Conservation (phyloP, 306 rosid genomes). For the Vigna reflexopilosa region DNA sequence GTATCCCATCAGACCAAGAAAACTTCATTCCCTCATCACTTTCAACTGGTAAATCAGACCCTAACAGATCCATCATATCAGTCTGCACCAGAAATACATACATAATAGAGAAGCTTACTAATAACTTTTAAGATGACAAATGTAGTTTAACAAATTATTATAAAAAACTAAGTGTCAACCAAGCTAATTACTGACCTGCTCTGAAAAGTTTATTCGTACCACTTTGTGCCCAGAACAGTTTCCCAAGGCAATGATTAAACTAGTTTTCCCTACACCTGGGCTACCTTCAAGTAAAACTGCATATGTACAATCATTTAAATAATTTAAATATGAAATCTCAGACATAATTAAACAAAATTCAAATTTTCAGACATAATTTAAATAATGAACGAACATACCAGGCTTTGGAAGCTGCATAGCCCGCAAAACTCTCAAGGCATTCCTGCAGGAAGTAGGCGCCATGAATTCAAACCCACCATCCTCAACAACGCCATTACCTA, state of each 20-base stretch:
- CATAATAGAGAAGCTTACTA: neutral
- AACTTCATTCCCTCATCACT: constrained; percentile 86
- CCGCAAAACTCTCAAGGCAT: constrained; percentile 81
- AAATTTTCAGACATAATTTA: neutral
- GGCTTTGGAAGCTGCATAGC: constrained; percentile 96
- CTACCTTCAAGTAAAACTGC: constrained; percentile 95
- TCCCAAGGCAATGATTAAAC: constrained; percentile 87
- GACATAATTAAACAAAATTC: neutral
- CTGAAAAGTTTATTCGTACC: constrained; percentile 89
- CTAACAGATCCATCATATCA: constrained; percentile 96
- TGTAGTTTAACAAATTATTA: neutral
- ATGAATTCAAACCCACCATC: constrained; percentile 68
- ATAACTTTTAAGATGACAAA: constrained; percentile 8
- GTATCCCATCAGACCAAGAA: constrained; percentile 96
- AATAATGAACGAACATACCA: constrained; percentile 52
- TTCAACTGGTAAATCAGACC: constrained; percentile 92
- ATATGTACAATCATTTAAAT: constrained; percentile 25
- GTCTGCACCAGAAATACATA: constrained; percentile 63
- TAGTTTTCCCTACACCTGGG: constrained; percentile 99
- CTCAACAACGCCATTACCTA: constrained; percentile 63
- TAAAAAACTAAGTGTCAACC: neutral
- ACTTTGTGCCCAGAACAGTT: constrained; percentile 82
- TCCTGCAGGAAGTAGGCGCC: constrained; percentile 82
- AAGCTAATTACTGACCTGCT: constrained; percentile 68
- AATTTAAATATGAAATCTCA: constrained; percentile 14